Evolutionary conservation across 495 filamentous ascomycete species (phyloP), one percentile per base, ranked within the genome.

Genomic region (Talaromyces trachyspermus): DNA sequence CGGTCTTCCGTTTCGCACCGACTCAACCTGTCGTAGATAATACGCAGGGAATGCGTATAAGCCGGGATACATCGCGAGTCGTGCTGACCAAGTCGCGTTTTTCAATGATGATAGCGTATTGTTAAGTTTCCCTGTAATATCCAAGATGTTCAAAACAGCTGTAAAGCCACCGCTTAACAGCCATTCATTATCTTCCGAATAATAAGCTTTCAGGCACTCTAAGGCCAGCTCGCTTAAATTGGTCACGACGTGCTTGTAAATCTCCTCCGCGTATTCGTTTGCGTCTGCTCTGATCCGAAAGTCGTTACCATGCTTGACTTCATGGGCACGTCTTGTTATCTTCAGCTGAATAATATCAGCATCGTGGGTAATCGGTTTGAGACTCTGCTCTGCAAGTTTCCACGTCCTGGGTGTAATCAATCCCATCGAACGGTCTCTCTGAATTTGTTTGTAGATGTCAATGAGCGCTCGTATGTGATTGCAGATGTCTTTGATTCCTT

Each of bases 161-260:
- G 3, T 6, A 27, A 46, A 46, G 12, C 44, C 44, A 0, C 44
- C 44, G 12, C 8, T 19, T 11, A 48, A 49, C 15, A 48, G 49
- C 7, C 39, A 26, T 26, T 42, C 12, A n/a, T 36, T 30, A 7
- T 38, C 17, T 4, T 49, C 32, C 1, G 36, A 39, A 17, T 54
- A 43, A 26, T 59, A 61, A 11, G 54, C 49, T 35, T 57, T 50
- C 42, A 64, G 55, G 11, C 55, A 55, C 26, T 47, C 22, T 11
- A 56, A 12, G 6, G 55, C 33, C 32, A 64, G 27, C 5, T 49
- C 26, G 17, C 60, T 53, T 39, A 63, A 43, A 1, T 36, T 35
- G 5, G 58, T 57, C 2, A 64, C 30, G 2, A 63, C 46, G 24
- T 57, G 38, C 44, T 15, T 12, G 8, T 12, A 18, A 24, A 46